Evolutionary conservation across 164 flowering plant species (phyloP), one percentile per base, ranked within the genome.

Genomic region (Liquidambar formosana): DNA sequence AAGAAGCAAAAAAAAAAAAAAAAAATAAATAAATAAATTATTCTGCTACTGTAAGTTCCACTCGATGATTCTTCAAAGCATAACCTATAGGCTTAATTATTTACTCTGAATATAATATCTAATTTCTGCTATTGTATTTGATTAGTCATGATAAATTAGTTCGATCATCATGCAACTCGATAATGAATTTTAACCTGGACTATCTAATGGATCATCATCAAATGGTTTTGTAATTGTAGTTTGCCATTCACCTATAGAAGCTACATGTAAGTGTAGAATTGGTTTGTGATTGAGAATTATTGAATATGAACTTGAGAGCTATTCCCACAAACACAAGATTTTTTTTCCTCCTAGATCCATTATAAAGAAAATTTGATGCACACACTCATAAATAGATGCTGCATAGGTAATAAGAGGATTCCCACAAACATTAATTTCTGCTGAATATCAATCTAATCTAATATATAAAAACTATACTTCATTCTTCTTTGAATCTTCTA

Each of bases 1-100:
- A n/a, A n/a, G n/a, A n/a, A n/a, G n/a, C n/a, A n/a, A n/a, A n/a
- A n/a, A n/a, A n/a, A n/a, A n/a, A n/a, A n/a, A n/a, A n/a, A n/a
- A n/a, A n/a, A n/a, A n/a, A n/a, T n/a, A n/a, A n/a, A n/a, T n/a
- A n/a, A 38, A 25, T 54, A 25, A 22, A 25, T 10, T 27, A 13
- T 57, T 15, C 41, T 12, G 33, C 18, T 57, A 38, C 25, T 25
- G 61, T 57, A 57, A 57, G 61, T 57, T 57, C 61, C n/a, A n/a
- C n/a, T 27, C 16, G 6, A 12, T 26, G 18, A 25, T 27, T 19
- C 57, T 21, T 18, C 26, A 9, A n/a, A 54, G 23, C 19, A 54
- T 22, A 54, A 49, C n/a, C n/a, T 49, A n/a, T n/a, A n/a, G n/a
- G n/a, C n/a, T n/a, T n/a, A n/a, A n/a, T n/a, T n/a, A n/a, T 49